Base-by-base conservation (phyloP, 2,329 filamentous ascomycete genomes). In the Aspergillus aculeatinus region DNA sequence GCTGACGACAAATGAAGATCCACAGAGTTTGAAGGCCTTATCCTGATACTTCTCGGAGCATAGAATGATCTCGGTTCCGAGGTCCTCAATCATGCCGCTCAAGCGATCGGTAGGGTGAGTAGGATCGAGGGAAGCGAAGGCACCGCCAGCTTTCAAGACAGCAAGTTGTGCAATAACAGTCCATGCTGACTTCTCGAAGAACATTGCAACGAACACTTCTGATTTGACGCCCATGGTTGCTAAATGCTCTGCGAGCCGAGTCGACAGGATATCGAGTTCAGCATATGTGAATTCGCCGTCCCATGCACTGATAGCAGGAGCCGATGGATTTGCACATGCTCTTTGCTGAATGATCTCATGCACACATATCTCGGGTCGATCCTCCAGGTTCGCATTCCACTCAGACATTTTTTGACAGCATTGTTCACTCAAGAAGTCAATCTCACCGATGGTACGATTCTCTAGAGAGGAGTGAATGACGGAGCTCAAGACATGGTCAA, bases 181-280 rank as follows among this genome's bases (percentile, higher is more conserved):
- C 77, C 77, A 80, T 12, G 72, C 72, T 0, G 77, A 79, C 59
- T 79, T 79, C 49, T 79, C 77, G 48, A 79, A 79, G 51, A 72
- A 78, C 4, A 79, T 48, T 2, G 75, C 75, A 29, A 79, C 73
- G 54, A 76, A 74, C 3, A 69, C 68, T 31, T 77, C 73, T 0
- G 79, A 69, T 10, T 74, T 71, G 29, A 82, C 69, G 14, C 78
- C 79, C 14, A 77, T 64, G 1, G 65, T 62, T 2, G 68, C 68
- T 4, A 81, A 67, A 35, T 77, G 71, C 35, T 72, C 70, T 4
- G 76, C 74, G 23, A 75, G 69, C 51, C 64, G 71, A 54, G 60
- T 78, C 50, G 70, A 76, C 51, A 80, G 70, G 9, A 66, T 68
- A 16, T 79, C 73, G 10, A 80, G 64, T 50, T 77, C 69, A 5